Base-by-base conservation (phyloP, 169 alveolate species). In the Plasmodium ovale region DNA sequence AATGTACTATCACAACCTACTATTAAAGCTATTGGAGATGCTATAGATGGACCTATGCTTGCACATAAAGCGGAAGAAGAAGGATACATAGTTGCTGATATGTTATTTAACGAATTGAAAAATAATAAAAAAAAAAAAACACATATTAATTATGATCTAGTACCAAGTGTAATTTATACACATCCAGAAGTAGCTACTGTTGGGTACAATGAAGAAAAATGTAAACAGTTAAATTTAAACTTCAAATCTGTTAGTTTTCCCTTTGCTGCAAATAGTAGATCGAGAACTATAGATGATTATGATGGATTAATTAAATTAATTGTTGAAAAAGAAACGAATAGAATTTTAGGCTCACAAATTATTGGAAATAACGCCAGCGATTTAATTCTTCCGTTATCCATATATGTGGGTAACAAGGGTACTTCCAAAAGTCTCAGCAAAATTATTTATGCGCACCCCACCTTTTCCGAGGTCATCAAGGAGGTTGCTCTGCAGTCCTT, bases 51-150 rank as follows among this genome's bases (percentile, higher is more conserved):
- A 14, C 99, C 99, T 31, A 98, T 98, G 99, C 95, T 99, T 64
- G 99, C 99, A 7, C 99, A 98, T 92, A 98, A 98, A 89, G 99
- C 99, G 23, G 99, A 97, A 89, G 99, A 97, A 87, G 99, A 98
- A 72, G 99, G 99, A 19, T 98, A 98, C 25, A 98, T 96, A 31
- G 98, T 97, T 49, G 99, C 98, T 73, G 72, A 92, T 71, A 95
- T 98, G 58, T 92, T 97, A 23, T 98, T 97, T 16, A 90, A 95
- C 87, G 98, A 95, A 47, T 96, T 92, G n/a, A 93, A 92, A 65
- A 37, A 77, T 31, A 92, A 87, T 47, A 92, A 87, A 27, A 65
- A 53, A 64, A 51, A 72, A 68, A 73, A 91, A 95, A 70, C 97
- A 79, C 95, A 96, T 95, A 25, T 95, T 1, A 73, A 97, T 95